Evolutionary conservation across 2,329 filamentous ascomycete species (phyloP), one percentile per base, ranked within the genome.

Genomic region (Furcasterigmium furcatum): DNA sequence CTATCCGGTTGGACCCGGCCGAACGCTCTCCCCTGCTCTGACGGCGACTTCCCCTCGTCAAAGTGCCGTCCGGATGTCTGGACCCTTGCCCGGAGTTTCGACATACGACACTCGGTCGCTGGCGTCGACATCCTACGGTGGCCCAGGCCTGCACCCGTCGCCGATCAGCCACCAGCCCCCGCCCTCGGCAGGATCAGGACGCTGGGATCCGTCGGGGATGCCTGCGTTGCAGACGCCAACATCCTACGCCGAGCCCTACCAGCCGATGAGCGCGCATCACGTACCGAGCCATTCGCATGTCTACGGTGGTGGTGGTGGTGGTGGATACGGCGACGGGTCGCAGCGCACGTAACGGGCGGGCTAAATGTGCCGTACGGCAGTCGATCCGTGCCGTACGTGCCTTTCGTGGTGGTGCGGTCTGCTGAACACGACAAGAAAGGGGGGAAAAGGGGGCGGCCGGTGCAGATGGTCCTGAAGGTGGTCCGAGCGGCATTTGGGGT

Each of bases 21-120:
- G 76, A n/a, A 65, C 73, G 0, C 60, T 80, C 35, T 74, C 71
- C 1, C 71, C 71, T 2, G 55, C 57, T 1, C 48, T 70, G 20
- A 71, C 71, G 48, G 58, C 65, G 0, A 60, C 58, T 29, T 65
- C 68, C 2, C 65, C 71, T 0, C 61, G 50, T 7, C 50, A 52
- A 22, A 48, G 45, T 4, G 36, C 47, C 5, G 38, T 52, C 3
- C 42, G 52, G 8, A 44, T 55, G 16, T 44, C 49, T 16, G 46
- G 24, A 22, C 61, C 64, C 7, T 55, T 72, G 14, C 70, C 70
- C 1, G 63, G 66, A 3, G 64, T 69, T 12, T 60, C 62, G 20
- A 63, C 65, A 1, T 71, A 72, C 42, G 69, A 73, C 48, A 60
- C 54, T 16, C 59, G 70, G 12, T 52, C 58, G 18, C 51, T 40